Evolutionary conservation across 169 alveolate genomes (phyloP).

Genomic region (Perkinsus olseni): DNA sequence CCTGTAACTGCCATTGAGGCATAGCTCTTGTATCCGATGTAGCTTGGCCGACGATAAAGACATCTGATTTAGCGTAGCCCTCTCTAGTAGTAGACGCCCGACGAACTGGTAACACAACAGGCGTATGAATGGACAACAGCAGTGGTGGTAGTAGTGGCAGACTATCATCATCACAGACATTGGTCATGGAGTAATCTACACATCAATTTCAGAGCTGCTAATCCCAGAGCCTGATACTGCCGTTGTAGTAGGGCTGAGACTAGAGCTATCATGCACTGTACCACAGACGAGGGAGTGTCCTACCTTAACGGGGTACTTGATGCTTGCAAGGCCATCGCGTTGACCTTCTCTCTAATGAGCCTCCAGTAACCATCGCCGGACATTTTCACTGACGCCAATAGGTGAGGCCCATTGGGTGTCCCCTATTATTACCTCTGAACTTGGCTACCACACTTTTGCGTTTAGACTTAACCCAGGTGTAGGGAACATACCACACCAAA

Average conservation of each 20-base stretch:
- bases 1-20: neutral
- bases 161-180: neutral
- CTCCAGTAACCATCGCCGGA: neutral
- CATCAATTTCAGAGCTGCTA: neutral
- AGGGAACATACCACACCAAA: neutral
- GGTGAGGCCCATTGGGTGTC: neutral
- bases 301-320: neutral
- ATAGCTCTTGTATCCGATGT: neutral
- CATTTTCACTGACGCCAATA: neutral
- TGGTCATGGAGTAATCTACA: neutral
- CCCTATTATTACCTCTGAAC: neutral
- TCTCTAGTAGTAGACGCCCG: neutral
- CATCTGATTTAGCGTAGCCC: neutral
- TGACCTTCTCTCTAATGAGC: neutral
- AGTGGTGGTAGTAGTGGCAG: neutral
- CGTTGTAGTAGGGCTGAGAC: neutral
- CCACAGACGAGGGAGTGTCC: neutral
- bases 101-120: too few relatives aligned
- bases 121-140: neutral
- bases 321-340: neutral
- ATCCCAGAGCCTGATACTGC: neutral
- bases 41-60: neutral
- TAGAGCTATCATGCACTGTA: neutral
- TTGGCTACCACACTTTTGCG: neutral
- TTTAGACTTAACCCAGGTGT: neutral